A percentile compares a stretch with the other conserved stretches of the same genome.
Evolutionary conservation across 2,329 filamentous ascomycete species (phyloP).

Genomic region (Ceratocystis ficicola): DNA sequence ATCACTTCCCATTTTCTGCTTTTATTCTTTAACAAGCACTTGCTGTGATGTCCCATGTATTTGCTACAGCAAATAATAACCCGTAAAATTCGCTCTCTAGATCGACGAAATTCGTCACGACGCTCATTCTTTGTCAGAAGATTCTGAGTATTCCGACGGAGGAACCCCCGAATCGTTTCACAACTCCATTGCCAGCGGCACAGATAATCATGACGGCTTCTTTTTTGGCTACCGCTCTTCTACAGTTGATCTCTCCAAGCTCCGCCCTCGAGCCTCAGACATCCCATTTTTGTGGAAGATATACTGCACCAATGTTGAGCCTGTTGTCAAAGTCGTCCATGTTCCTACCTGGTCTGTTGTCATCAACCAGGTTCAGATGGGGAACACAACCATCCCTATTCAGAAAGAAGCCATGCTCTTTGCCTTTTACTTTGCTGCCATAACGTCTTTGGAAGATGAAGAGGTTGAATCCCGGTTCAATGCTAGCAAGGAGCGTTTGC

Average conservation of each 20-base stretch:
- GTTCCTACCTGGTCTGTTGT: slow-evolving; percentile 52
- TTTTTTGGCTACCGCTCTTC: slow-evolving; percentile 60
- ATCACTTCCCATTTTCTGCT: neutral
- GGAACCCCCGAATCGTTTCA: slow-evolving; percentile 33
- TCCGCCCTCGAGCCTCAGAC: slow-evolving; percentile 55
- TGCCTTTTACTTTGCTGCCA: slow-evolving; percentile 46
- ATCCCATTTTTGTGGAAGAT: slow-evolving; percentile 57
- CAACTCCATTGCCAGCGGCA: slow-evolving; percentile 12
- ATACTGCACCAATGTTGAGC: slow-evolving; percentile 63
- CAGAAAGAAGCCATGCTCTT: slow-evolving; percentile 52
- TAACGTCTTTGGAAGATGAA: slow-evolving; percentile 48
- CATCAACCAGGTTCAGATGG: slow-evolving; percentile 48
- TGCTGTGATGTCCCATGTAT: neutral
- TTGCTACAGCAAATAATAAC: slow-evolving; percentile 3
- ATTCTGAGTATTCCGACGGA: slow-evolving; percentile 51
- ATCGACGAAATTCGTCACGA: slow-evolving; percentile 35
- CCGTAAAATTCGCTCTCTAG: slow-evolving; percentile 24
- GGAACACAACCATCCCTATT: slow-evolving; percentile 39
- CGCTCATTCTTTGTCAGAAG: slow-evolving; percentile 31
- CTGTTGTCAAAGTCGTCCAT: slow-evolving; percentile 59
- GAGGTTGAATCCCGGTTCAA: slow-evolving; percentile 41
- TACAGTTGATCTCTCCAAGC: slow-evolving; percentile 50
- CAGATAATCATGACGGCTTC: slow-evolving; percentile 49
- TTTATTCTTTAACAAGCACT: neutral
- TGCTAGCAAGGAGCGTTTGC: slow-evolving; percentile 35